These are phyloP conservation scores for Tetrapisispora nanseiensis DNA, from an alignment of 805 yeast species.

Conservation along the genomic window DNA sequence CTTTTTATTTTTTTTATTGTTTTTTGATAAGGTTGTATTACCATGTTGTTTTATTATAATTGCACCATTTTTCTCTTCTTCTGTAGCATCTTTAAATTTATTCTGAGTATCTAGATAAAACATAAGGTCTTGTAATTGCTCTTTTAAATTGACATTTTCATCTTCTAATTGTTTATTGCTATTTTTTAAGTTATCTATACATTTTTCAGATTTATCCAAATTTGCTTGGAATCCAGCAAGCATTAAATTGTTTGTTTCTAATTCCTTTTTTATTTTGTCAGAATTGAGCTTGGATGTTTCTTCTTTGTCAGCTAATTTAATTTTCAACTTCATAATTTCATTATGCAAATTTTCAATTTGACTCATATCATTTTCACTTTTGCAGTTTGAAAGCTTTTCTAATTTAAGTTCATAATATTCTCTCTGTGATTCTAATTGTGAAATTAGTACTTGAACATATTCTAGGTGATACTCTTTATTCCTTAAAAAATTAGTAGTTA, in stretches of 20 bases:
- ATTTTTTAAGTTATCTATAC: constrained; percentile 30
- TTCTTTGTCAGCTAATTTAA: constrained; percentile 11
- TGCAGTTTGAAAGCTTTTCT: constrained; percentile 20
- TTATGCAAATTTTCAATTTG: constrained; percentile 9
- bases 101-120: constrained; percentile 65
- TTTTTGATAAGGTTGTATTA: not conserved
- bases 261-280: constrained; percentile 13
- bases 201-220: constrained; percentile 33
- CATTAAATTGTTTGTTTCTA: constrained; percentile 27
- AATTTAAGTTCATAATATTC: constrained; percentile 62
- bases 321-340: constrained; percentile 15
- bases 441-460: constrained; percentile 65
- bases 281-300: constrained; percentile 9
- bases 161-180: constrained; percentile 29
- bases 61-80: constrained; percentile 65
- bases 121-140: constrained; percentile 70
- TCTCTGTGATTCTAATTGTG: constrained; percentile 79
- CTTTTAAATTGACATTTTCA: constrained; percentile 42
- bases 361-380: constrained; percentile 24
- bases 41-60: constrained; percentile 34
- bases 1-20: constrained; percentile 1
- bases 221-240: constrained; percentile 41
- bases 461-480: constrained; percentile 61
- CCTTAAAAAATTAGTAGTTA: constrained; percentile 22
- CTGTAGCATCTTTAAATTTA: constrained; percentile 59